Evolutionary conservation across 2,329 filamentous ascomycete species (phyloP).

Genomic region (Mycosphaerelloides madeirae): DNA sequence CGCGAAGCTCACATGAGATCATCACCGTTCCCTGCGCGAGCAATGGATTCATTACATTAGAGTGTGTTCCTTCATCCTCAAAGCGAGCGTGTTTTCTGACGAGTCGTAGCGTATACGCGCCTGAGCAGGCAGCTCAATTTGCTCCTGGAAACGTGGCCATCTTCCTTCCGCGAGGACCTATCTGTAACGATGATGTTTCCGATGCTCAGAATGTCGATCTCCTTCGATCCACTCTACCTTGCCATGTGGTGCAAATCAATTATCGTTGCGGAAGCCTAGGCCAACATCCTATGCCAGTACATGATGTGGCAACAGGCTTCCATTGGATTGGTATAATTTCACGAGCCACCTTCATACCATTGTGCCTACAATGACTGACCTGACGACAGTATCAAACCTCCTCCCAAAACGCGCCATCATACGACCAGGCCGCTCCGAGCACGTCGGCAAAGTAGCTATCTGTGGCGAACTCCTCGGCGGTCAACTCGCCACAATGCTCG

Average conservation of each 20-base stretch:
- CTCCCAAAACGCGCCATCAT: slow-evolving; percentile 26
- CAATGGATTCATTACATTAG: slow-evolving; percentile 40
- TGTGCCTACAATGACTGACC: too few species aligned
- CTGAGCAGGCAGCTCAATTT: slow-evolving; percentile 21
- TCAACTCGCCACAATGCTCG: slow-evolving; percentile 45
- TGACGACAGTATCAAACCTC: slow-evolving; percentile 30
- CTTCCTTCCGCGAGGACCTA: slow-evolving; percentile 43
- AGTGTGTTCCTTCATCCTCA: slow-evolving; percentile 29
- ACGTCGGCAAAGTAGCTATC: slow-evolving; percentile 37
- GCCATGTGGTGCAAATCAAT: slow-evolving; percentile 42
- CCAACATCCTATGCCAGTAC: slow-evolving; percentile 43
- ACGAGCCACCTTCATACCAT: too few species aligned
- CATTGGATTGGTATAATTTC: slow-evolving; percentile 46
- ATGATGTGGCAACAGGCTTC: slow-evolving; percentile 45
- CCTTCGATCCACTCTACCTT: slow-evolving; percentile 35
- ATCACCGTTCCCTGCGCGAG: slow-evolving; percentile 34
- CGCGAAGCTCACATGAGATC: neutral
- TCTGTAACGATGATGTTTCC: slow-evolving; percentile 26
- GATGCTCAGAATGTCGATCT: slow-evolving; percentile 31
- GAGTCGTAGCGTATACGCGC: slow-evolving; percentile 16
- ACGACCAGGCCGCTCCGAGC: slow-evolving; percentile 24
- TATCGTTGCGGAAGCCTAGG: slow-evolving; percentile 38
- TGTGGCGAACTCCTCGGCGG: slow-evolving; percentile 48
- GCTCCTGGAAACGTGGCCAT: slow-evolving; percentile 26
- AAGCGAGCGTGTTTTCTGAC: slow-evolving; percentile 1